Base-by-base conservation (phyloP, 768 basidiomycete species). In the Hysterangium stoloniferum region DNA sequence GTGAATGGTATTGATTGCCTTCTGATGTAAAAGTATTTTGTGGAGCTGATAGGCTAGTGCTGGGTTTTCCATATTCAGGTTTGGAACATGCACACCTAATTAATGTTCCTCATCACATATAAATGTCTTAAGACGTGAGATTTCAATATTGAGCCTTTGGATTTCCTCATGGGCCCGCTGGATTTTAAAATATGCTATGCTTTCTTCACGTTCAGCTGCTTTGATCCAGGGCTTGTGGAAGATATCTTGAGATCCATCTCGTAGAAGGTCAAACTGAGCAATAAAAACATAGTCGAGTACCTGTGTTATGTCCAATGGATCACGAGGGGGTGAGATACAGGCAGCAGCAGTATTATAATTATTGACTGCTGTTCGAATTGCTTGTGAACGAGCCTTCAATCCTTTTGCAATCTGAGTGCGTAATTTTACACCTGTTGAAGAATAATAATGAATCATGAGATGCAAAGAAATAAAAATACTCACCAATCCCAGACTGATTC, bases 151-250 rank as follows among this genome's bases (percentile, higher is more conserved):
- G 19, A 64, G 52, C 0, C 62, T 52, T 0, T 33, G 11, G 4
- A 68, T 57, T 48, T 72, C 70, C 36, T 69, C 65, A 2, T 53
- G 35, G 0, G 68, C 64, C 6, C 58, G 58, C 31, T 57, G 42
- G 22, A 69, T 61, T n/a, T 61, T 60, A 46, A 64, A 63, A 42
- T 64, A 57, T 2, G 55, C 52, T 13, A 63, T 61, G 53, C 61
- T 62, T 0, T 60, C 58, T 52, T 57, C 50, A 15, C 63, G 34
- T 51, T 75, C 74, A 62, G 74, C 68, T 12, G 71, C 58, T 3
- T 61, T 20, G 0, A 65, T 61, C 68, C 69, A 71, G 1, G 53
- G 54, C 28, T 58, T 48, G 1, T 52, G 13, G 2, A 52, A 58
- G 27, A 72, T 55, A 33, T 70, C 60, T 0, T 60, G 54, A 1